Conservation (phyloP, 306 rosid genomes). For the Comarum palustre region DNA sequence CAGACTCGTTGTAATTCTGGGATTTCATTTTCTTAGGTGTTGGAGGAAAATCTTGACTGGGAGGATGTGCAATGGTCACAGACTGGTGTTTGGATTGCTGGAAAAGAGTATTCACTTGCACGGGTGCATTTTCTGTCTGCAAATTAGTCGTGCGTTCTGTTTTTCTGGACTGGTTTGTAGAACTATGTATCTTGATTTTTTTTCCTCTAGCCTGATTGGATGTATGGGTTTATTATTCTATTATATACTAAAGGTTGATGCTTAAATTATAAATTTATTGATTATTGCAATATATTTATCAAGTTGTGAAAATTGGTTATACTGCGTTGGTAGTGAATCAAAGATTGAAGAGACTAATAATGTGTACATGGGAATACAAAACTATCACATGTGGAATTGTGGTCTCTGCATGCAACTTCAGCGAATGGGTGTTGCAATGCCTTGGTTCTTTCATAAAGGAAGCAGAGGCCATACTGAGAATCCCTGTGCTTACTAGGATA, state of each 20-base stretch:
- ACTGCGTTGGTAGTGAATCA: not conserved
- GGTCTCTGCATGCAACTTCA: no score
- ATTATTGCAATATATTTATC: not conserved
- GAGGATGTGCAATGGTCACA: constrained; percentile 99
- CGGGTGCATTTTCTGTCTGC: constrained; percentile 85
- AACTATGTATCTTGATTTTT: not conserved
- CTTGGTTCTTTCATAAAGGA: no score
- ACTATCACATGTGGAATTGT: not conserved
- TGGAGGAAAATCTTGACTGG: constrained; percentile 93
- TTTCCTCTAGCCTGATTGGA: not conserved
- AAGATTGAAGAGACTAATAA: not conserved
- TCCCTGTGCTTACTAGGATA: no score
- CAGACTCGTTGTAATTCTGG: not conserved
- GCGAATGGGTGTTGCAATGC: no score
- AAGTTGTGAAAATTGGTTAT: not conserved
- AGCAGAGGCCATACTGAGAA: no score
- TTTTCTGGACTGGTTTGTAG: not conserved
- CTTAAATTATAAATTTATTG: not conserved
- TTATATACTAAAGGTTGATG: not conserved
- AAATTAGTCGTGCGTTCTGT: constrained; percentile 35
- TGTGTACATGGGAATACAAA: not conserved
- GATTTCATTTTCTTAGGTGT: constrained; percentile 43
- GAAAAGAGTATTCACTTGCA: constrained; percentile 84
- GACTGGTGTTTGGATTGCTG: constrained; percentile 93
- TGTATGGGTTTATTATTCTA: not conserved